These are phyloP conservation scores for Aureobasidium sp. DNA, from an alignment of 2,329 filamentous ascomycete genomes.

Conservation along the genomic window DNA sequence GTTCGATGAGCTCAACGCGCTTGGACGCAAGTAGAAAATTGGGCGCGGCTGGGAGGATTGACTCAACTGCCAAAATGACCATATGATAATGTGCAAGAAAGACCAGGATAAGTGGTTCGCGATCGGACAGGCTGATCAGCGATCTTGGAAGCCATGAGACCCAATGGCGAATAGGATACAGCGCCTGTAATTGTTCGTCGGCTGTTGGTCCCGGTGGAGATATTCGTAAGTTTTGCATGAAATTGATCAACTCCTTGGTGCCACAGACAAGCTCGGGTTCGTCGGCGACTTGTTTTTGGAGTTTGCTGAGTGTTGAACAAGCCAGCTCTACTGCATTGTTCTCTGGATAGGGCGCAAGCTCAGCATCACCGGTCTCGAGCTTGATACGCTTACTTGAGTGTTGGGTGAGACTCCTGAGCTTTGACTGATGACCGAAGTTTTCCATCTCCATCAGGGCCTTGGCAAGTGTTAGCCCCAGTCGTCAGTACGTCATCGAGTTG, in stretches of 20 bases:
- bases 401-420: neutral
- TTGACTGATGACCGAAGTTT: neutral
- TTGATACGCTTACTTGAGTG: neutral
- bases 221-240: slow-evolving; percentile 5
- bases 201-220: neutral
- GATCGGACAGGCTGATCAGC: neutral
- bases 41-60: neutral
- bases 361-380: neutral
- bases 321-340: neutral
- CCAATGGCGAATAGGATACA: slow-evolving; percentile 8
- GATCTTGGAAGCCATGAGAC: slow-evolving; percentile 7
- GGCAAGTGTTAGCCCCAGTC: neutral
- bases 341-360: neutral
- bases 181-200: neutral
- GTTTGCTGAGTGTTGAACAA: neutral
- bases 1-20: slow-evolving; percentile 3
- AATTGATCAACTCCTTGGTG: slow-evolving; percentile 7
- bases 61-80: slow-evolving; percentile 5
- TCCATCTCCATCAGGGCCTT: slow-evolving; percentile 10
- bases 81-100: slow-evolving; percentile 9
- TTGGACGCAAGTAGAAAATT: neutral
- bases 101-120: neutral
- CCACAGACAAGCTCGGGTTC: slow-evolving; percentile 6
- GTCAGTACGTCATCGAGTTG: neutral
- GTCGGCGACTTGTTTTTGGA: neutral